These are phyloP conservation scores for Neurospora pannonica DNA, from an alignment of 495 filamentous ascomycete genomes.

Conservation along the genomic window DNA sequence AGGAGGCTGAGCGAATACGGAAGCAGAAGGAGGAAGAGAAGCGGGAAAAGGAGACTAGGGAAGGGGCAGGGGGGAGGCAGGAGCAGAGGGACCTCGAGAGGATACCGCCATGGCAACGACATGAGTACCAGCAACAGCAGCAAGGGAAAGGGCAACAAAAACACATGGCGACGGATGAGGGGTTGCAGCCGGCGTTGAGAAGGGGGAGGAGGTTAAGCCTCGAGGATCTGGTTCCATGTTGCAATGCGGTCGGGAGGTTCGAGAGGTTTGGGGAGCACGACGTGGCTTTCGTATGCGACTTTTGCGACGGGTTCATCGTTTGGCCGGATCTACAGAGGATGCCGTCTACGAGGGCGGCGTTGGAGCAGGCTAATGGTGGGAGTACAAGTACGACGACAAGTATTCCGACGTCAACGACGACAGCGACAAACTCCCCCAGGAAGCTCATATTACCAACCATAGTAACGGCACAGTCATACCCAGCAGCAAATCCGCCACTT, in stretches of 20 bases:
- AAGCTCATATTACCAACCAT: background rate
- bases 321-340: slow-evolving; percentile 36
- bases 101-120: slow-evolving; percentile 10
- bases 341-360: slow-evolving; percentile 24
- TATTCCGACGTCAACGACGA: background rate
- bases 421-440: background rate
- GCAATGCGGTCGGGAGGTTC: slow-evolving; percentile 32
- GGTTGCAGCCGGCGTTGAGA: background rate
- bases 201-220: slow-evolving; percentile 10
- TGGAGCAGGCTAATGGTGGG: background rate
- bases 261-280: slow-evolving; percentile 32
- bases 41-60: background rate
- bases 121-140: slow-evolving; percentile 7
- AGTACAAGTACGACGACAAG: background rate
- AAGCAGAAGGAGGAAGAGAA: slow-evolving; percentile 2
- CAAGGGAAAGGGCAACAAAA: slow-evolving; percentile 1
- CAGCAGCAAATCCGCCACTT: background rate
- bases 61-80: background rate
- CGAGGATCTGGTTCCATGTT: slow-evolving; percentile 27
- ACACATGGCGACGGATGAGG: background rate
- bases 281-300: slow-evolving; percentile 41
- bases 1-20: slow-evolving; percentile 9
- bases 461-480: background rate
- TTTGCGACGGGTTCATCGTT: slow-evolving; percentile 39
- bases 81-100: background rate